Evolutionary conservation across 2,329 filamentous ascomycete species (phyloP).

Genomic region (Fusarium guadeloupense): DNA sequence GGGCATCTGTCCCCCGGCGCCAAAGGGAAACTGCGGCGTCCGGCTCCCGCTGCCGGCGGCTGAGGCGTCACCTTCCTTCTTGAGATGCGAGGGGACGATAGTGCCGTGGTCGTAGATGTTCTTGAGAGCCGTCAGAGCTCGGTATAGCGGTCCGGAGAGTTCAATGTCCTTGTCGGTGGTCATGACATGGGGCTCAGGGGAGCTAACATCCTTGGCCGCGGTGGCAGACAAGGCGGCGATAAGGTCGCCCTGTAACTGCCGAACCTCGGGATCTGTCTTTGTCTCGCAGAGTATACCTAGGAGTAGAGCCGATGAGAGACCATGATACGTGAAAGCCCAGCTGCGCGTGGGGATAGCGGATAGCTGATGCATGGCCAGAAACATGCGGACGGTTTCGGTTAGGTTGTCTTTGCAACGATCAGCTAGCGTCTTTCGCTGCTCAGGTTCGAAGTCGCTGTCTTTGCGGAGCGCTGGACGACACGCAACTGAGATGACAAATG

Average conservation of each 20-base stretch:
- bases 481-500: conserved; percentile 72
- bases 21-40: conserved; percentile 51
- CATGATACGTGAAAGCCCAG: conserved; percentile 75
- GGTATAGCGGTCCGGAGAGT: conserved; percentile 67
- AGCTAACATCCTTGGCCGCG: conserved; percentile 68
- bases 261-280: conserved; percentile 69
- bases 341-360: conserved; percentile 72
- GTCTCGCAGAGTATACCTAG: conserved; percentile 71
- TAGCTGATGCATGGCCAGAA: conserved; percentile 73
- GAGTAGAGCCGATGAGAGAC: conserved; percentile 70
- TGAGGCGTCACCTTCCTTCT: conserved; percentile 59
- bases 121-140: conserved; percentile 68
- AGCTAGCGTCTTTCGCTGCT: conserved; percentile 64
- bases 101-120: conserved; percentile 74
- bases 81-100: conserved; percentile 60
- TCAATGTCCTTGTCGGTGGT: conserved; percentile 69
- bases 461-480: conserved; percentile 69
- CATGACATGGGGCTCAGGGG: conserved; percentile 62
- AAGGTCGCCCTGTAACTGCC: conserved; percentile 70
- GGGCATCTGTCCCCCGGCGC: conserved; percentile 35
- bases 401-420: conserved; percentile 70
- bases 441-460: conserved; percentile 59
- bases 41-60: conserved; percentile 57
- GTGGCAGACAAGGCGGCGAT: conserved; percentile 71
- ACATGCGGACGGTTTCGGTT: conserved; percentile 73